Base-by-base conservation (phyloP, 2,329 filamentous ascomycete genomes). In the Penicillium crustosum region DNA sequence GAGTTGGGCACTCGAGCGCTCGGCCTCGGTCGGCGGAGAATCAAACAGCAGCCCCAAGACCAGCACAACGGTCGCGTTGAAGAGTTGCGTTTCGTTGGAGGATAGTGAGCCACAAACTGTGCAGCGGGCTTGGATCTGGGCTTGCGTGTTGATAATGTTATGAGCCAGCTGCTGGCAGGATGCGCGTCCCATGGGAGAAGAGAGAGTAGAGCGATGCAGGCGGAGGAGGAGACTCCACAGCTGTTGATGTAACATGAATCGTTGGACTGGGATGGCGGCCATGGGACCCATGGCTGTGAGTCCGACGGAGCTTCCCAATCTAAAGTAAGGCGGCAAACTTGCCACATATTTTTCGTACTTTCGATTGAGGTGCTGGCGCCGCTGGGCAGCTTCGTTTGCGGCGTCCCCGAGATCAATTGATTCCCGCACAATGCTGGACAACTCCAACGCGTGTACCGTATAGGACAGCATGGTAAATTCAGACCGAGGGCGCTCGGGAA, bases 201-300 rank as follows among this genome's bases (percentile, higher is more conserved):
- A 49, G 3, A 61, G 42, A 36, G 25, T 58, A 6, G 44, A 25
- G 3, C 58, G 60, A 31, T 64, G 51, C 1, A 64, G 56, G 21
- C 62, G 60, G 2, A 64, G 58, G 21, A 63, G 45, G 25, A 64
- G 31, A 29, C 55, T 57, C 62, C 62, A 63, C 4, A 64, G 53
- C 53, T 64, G 62, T 42, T 64, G 61, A 41, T 64, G 60, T 19
- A 64, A 39, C 56, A 64, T 59, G 52, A 53, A 64, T 38, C 57
- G 58, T 6, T 63, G 58, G 7, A 63, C 56, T 6, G 61, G 61
- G 27, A 61, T 58, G 6, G 60, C 62, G 5, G 56, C 58, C 44
- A 59, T 21, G 12, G 60, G 53, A 31, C 62, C 61, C 3, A 48
- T 49, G 41, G 56, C 53, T 15, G 55, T 54, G 17, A 64, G 56